A percentile compares a stretch with the other conserved stretches of the same genome.
Evolutionary conservation across 2,329 filamentous ascomycete species (phyloP).

Genomic region (Cladosporium sp.): DNA sequence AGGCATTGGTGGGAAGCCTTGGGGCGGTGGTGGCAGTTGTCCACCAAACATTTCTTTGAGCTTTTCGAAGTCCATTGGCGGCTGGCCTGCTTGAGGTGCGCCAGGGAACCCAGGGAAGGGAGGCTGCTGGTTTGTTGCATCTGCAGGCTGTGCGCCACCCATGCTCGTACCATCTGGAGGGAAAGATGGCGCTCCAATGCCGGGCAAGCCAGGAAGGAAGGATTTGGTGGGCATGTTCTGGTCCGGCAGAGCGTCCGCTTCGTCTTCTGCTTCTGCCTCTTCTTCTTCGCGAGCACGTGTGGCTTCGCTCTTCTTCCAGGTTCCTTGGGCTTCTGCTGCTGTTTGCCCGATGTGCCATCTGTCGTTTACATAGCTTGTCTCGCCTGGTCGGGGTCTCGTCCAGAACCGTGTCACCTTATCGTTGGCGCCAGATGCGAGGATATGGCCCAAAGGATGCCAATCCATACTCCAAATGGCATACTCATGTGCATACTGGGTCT

Average conservation of each 20-base stretch:
- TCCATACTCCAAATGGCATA: constrained; percentile 96
- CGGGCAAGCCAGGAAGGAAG: constrained; percentile 55
- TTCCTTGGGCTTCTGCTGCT: constrained; percentile 90
- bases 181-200: constrained; percentile 38
- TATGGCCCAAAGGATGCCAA: constrained; percentile 95
- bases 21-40: constrained; percentile 25
- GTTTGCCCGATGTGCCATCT: constrained; percentile 93
- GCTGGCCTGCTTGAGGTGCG: constrained; percentile 20
- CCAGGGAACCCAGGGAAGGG: constrained; percentile 23
- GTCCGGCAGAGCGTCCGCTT: constrained; percentile 86
- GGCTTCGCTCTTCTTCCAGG: constrained; percentile 76
- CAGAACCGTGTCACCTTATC: constrained; percentile 96
- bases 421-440: constrained; percentile 91
- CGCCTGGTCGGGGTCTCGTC: constrained; percentile 84
- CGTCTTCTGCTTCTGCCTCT: constrained; percentile 88
- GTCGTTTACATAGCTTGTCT: constrained; percentile 79
- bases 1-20: constrained; percentile 19
- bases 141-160: constrained; percentile 34
- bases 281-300: constrained; percentile 84
- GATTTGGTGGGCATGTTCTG: constrained; percentile 70
- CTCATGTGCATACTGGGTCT: constrained; percentile 80
- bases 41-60: constrained; percentile 28
- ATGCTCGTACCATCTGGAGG: constrained; percentile 41
- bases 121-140: constrained; percentile 17
- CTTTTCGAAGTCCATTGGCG: constrained; percentile 28